Conservation (phyloP, 2,329 filamentous ascomycete genomes). For the Rutstroemia sp. region DNA sequence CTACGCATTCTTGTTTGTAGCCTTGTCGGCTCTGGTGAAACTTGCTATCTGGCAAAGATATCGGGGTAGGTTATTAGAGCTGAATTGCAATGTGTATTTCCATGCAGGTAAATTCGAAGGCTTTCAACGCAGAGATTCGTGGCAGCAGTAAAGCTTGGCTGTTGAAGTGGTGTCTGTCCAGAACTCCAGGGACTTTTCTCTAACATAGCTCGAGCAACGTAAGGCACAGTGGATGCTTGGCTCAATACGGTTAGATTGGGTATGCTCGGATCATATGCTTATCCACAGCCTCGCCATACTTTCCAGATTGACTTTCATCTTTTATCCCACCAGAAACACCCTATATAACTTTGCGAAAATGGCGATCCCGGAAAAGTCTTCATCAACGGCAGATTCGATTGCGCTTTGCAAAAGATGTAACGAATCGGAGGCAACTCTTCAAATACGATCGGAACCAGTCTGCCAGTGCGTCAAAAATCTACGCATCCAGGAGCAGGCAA, state of each 20-base stretch:
- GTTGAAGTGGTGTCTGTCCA: background rate
- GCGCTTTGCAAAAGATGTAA: conserved; percentile 26
- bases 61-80: background rate
- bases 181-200: background rate
- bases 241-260: background rate
- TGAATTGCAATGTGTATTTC: background rate
- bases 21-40: conserved; percentile 16
- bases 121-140: background rate
- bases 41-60: background rate
- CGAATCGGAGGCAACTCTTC: conserved; percentile 21
- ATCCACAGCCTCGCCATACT: conserved; percentile 2
- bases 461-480: conserved; percentile 23
- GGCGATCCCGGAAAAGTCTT: conserved; percentile 6
- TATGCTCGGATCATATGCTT: background rate
- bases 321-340: conserved; percentile 1
- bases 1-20: conserved; percentile 43
- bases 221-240: conserved; percentile 1
- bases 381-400: background rate
- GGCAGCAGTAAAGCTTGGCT: too few species aligned
- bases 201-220: conserved; percentile 5
- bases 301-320: background rate
- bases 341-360: conserved; percentile 2
- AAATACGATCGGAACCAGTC: conserved; percentile 28
- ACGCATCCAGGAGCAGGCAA: conserved; percentile 8
- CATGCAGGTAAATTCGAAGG: background rate